Evolutionary conservation across 768 basidiomycete genomes (phyloP).

Genomic region (Boletellus ananiceps): DNA sequence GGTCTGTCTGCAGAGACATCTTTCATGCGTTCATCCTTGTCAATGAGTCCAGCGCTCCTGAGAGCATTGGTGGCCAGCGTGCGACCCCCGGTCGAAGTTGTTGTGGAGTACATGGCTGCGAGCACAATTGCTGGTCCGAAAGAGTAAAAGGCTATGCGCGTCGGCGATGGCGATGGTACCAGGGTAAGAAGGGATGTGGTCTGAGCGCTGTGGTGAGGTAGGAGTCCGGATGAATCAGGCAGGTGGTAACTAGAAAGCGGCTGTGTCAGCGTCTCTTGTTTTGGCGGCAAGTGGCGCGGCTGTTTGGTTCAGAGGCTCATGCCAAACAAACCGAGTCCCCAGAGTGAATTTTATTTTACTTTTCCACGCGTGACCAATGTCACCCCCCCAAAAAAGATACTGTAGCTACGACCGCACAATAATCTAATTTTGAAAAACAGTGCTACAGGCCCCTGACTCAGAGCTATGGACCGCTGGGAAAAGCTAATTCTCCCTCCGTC

Average conservation of each 20-base stretch:
- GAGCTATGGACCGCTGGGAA: neutral
- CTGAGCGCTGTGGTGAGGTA: constrained; percentile 2
- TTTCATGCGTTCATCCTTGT: constrained; percentile 71
- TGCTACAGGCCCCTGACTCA: constrained; percentile 1
- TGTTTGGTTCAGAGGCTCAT: constrained; percentile 25
- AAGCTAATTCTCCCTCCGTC: constrained; percentile 28
- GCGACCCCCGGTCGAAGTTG: constrained; percentile 55
- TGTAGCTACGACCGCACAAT: neutral
- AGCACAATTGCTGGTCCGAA: neutral
- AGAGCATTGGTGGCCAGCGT: constrained; percentile 58
- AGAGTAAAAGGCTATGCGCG: neutral
- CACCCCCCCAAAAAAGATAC: constrained; percentile 11
- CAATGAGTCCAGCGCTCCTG: constrained; percentile 69
- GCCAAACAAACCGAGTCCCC: constrained; percentile 20
- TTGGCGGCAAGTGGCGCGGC: constrained; percentile 16
- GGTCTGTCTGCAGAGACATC: constrained; percentile 60
- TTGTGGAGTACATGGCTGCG: constrained; percentile 52
- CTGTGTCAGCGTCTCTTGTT: constrained; percentile 24
- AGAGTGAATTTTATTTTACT: neutral
- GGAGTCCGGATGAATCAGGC: constrained; percentile 17
- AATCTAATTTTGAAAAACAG: constrained; percentile 13
- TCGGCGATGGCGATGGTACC: constrained; percentile 12
- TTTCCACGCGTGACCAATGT: constrained; percentile 16
- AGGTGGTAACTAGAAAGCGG: constrained; percentile 10
- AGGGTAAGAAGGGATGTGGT: constrained; percentile 14